Evolutionary conservation across 192 early-diverging fungal species (phyloP), one percentile per base, ranked within the genome.

Genomic region (Jimgerdemannia flammicorona): DNA sequence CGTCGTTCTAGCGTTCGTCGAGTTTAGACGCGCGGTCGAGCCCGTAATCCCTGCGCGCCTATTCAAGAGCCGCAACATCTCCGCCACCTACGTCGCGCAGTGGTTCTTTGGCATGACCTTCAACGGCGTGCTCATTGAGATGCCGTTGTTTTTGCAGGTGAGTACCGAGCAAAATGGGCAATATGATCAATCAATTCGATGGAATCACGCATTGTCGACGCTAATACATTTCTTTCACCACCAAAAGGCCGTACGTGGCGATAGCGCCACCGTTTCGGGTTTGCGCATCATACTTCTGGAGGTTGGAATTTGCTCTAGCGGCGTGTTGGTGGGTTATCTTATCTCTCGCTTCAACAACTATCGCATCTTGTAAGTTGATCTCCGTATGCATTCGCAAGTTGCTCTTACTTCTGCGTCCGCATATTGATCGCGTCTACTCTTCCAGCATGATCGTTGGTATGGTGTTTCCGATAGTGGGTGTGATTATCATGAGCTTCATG

Each of bases 41-140:
- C 91, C 93, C 41, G 82, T 93, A 59, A 81, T 93, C 64, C 91
- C 91, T 54, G 75, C 84, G 64, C 66, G 75, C 41, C 49, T 93
- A 8, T 93, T 91, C 74, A 80, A 83, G 71, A 89, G 84, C 87
- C 85, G 77, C 17, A 74, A 75, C n/a, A 65, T 80, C 41, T 67
- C 80, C 20, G 72, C 78, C 39, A 78, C 76, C 17, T 67, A 77
- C n/a, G 67, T 59, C 3, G 75, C 76, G 44, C 73, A 80, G 54
- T 85, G 76, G 74, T 85, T 78, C 66, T 78, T 78, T 66, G 84
- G 84, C 40, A 76, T 80, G 20, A 20, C 69, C 18, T 82, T 85
- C 70, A 80, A 75, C 43, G 54, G 72, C 42, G 69, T 80, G 11
- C 71, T 82, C 14, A 59, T 59, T 64, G 64, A 76, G 66, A 29